These are phyloP conservation scores for Sugiyamaella mastotermitis DNA, from an alignment of 805 yeast species.

Conservation along the genomic window DNA sequence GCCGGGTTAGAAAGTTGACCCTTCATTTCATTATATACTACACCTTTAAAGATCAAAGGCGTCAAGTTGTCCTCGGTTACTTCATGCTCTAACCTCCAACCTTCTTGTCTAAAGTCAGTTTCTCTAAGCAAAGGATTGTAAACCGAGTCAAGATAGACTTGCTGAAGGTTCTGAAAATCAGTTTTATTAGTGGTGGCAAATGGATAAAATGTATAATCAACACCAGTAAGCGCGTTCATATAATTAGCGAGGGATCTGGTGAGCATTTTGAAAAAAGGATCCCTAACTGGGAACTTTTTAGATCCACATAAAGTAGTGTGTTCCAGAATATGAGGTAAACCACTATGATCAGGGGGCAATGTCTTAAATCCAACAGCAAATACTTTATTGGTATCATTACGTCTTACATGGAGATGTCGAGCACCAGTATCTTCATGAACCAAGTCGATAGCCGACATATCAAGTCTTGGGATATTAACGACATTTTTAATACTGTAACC, in stretches of 20 bases:
- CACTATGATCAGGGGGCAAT: constrained; percentile 90
- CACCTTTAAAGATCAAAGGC: constrained; percentile 81
- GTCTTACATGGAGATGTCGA: constrained; percentile 77
- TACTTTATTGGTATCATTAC: constrained; percentile 79
- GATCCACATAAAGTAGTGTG: constrained; percentile 97
- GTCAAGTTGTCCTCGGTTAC: constrained; percentile 49
- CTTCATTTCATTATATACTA: constrained; percentile 97
- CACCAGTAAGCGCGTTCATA: constrained; percentile 99
- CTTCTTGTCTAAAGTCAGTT: constrained; percentile 89
- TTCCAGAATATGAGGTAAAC: constrained; percentile 93
- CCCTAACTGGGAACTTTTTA: constrained; percentile 83
- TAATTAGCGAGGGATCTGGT: constrained; percentile 90
- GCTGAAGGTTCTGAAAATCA: constrained; percentile 78
- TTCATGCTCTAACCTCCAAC: constrained; percentile 89
- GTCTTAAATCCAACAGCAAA: constrained; percentile 88
- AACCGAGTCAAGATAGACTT: constrained; percentile 83
- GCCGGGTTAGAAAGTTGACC: constrained; percentile 90
- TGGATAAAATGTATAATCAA: constrained; percentile 92
- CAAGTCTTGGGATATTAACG: constrained; percentile 71
- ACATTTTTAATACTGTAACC: constrained; percentile 66
- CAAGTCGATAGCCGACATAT: constrained; percentile 70
- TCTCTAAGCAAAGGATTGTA: constrained; percentile 70
- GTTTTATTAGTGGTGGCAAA: constrained; percentile 86
- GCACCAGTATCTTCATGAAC: constrained; percentile 67
- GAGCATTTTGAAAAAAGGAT: constrained; percentile 96